Conservation (phyloP, 257 asterid genomes). For the Solanum pinnatisectum region DNA sequence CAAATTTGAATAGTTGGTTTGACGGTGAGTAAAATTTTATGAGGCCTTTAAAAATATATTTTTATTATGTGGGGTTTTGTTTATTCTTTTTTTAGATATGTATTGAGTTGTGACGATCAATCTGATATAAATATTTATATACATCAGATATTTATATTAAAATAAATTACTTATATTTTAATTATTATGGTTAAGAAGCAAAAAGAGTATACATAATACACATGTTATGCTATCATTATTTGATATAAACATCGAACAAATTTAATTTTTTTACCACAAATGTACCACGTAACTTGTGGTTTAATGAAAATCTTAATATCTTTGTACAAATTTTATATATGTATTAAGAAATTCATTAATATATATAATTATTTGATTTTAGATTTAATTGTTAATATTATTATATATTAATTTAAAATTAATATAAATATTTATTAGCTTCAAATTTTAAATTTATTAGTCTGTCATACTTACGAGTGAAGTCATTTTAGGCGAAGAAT, state of each 20-base stretch:
- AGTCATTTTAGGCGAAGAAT: background rate
- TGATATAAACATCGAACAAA: background rate
- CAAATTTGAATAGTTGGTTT: background rate
- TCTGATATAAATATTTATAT: too few relatives aligned
- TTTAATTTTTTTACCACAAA: background rate
- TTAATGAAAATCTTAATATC: background rate
- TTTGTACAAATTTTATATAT: background rate
- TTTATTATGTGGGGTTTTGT: background rate
- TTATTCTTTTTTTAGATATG: background rate
- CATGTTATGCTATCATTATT: background rate
- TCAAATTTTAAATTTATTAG: background rate
- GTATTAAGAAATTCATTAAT: background rate
- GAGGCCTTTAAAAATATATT: background rate
- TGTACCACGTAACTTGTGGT: background rate
- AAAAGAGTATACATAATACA: too few relatives aligned
- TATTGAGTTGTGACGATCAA: too few relatives aligned
- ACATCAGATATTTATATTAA: background rate
- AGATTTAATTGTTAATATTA: background rate
- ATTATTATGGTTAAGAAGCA: background rate
- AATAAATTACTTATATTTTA: too few relatives aligned
- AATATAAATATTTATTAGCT: background rate
- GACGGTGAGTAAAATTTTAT: background rate
- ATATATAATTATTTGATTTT: background rate
- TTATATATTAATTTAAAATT: background rate
- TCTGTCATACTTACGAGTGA: background rate